Conservation (phyloP, 1,284 basidiomycete species). For the Neotropicomus parvogracilis region DNA sequence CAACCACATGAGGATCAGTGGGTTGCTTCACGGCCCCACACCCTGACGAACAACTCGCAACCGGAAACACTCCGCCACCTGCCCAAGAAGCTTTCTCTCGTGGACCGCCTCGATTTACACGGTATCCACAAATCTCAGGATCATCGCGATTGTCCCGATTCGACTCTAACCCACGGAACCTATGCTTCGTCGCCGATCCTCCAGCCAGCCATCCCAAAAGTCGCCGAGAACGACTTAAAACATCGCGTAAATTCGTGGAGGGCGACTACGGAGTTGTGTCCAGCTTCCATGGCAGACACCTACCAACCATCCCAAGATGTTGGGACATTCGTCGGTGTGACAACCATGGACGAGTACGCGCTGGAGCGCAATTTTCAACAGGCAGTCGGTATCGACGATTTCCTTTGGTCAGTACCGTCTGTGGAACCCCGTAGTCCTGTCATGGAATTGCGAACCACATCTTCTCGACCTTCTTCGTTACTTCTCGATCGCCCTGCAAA, state of each 20-base stretch:
- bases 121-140: slow-evolving; percentile 35
- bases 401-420: slow-evolving; percentile 64
- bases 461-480: slow-evolving; percentile 41
- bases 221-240: slow-evolving; percentile 49
- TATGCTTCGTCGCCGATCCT: slow-evolving; percentile 55
- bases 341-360: slow-evolving; percentile 24
- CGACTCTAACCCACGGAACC: slow-evolving; percentile 29
- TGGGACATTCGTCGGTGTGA: not conserved
- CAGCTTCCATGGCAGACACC: slow-evolving; percentile 45
- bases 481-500: slow-evolving; percentile 51
- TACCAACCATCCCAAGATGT: slow-evolving; percentile 21
- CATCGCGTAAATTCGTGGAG: slow-evolving; percentile 63
- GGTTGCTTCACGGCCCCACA: slow-evolving; percentile 31
- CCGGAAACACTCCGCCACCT: slow-evolving; percentile 42
- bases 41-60: slow-evolving; percentile 18
- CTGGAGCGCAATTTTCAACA: slow-evolving; percentile 9
- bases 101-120: slow-evolving; percentile 54
- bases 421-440: slow-evolving; percentile 50
- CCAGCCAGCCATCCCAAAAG: slow-evolving; percentile 56
- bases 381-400: slow-evolving; percentile 52
- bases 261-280: slow-evolving; percentile 47
- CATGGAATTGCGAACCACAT: slow-evolving; percentile 36
- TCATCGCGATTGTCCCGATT: slow-evolving; percentile 18
- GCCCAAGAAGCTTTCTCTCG: slow-evolving; percentile 63
- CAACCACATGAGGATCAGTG: slow-evolving; percentile 39